These are phyloP conservation scores for Cladosporium sp. DNA, from an alignment of 2,329 filamentous ascomycete genomes.

Conservation along the genomic window DNA sequence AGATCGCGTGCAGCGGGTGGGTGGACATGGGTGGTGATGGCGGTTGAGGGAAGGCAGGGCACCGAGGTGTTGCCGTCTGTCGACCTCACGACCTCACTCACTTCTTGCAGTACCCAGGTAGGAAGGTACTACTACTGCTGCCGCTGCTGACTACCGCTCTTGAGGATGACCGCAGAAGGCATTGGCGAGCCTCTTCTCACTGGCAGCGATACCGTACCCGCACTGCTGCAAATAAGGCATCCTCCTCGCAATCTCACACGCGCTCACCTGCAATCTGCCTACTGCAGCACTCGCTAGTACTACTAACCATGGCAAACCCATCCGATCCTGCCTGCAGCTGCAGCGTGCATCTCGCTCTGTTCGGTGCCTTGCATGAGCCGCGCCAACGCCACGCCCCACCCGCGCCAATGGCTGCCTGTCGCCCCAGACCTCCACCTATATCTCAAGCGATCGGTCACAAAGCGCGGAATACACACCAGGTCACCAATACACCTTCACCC, in stretches of 20 bases:
- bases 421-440: conserved; percentile 17
- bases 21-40: neutral
- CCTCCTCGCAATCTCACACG: neutral
- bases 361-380: conserved; percentile 32
- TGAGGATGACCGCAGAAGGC: neutral
- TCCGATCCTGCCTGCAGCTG: conserved; percentile 14
- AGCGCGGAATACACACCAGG: conserved; percentile 14
- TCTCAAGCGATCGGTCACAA: conserved; percentile 19
- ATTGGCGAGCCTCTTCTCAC: neutral
- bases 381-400: conserved; percentile 30
- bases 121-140: neutral
- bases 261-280: neutral
- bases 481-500: conserved; percentile 9
- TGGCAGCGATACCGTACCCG: neutral
- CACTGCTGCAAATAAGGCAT: neutral
- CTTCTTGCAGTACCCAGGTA: neutral
- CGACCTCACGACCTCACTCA: neutral
- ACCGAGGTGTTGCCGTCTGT: neutral
- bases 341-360: conserved; percentile 7
- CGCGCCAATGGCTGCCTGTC: conserved; percentile 17
- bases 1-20: neutral
- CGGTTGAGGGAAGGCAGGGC: neutral
- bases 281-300: conserved; percentile 12
- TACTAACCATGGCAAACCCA: conserved; percentile 4
- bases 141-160: neutral